phyloP scores from a whole-genome alignment of 306 rosid species.

The Cicer chorassanicum region DNA sequence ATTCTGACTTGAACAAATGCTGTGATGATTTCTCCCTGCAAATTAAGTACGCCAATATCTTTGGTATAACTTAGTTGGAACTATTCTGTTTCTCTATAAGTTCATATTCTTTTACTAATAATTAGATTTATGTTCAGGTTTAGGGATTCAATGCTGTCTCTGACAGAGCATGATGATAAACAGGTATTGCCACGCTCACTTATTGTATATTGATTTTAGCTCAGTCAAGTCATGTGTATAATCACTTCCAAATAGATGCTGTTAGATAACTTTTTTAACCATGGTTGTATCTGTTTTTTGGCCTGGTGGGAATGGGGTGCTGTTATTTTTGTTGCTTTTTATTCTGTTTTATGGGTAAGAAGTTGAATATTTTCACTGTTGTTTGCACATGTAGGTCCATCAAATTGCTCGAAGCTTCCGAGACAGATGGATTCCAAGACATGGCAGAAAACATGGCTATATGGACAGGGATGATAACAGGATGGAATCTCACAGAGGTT shows the following conservation, averaged over 20 bases:
- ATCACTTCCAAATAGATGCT: constrained; percentile 13
- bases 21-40: constrained; percentile 20
- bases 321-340: not conserved
- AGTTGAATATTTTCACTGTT: constrained; percentile 36
- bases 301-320: not conserved
- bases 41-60: constrained; percentile 26
- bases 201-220: constrained; percentile 24
- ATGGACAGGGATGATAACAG: constrained; percentile 72
- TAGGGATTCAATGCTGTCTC: constrained; percentile 81
- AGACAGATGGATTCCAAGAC: constrained; percentile 87
- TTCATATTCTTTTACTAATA: constrained; percentile 44
- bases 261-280: constrained; percentile 17
- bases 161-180: constrained; percentile 96
- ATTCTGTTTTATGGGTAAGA: constrained; percentile 30
- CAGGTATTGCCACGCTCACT: constrained; percentile 61
- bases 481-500: constrained; percentile 65
- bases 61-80: constrained; percentile 16
- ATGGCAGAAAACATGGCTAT: constrained; percentile 59
- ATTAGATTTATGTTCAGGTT: constrained; percentile 70
- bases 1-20: not conserved
- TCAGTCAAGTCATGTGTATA: constrained; percentile 14
- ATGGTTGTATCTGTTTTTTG: not conserved
- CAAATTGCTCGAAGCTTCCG: constrained; percentile 96
- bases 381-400: constrained; percentile 75
- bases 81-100: constrained; percentile 28